Base-by-base conservation (phyloP, 495 filamentous ascomycete species). In the Chaetomium tenue region DNA sequence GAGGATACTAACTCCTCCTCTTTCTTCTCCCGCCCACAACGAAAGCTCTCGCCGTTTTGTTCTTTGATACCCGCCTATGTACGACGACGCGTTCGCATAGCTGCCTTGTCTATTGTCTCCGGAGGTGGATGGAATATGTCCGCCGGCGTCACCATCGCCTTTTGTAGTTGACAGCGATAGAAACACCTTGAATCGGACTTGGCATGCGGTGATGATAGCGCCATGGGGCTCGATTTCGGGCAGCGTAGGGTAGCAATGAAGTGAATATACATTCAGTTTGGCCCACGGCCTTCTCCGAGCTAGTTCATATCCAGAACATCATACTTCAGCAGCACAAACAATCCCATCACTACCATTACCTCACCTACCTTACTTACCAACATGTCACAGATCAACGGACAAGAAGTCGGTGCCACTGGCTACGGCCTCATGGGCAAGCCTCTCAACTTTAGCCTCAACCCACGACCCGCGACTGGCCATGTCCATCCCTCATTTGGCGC, bases 401-500 rank as follows among this genome's bases (percentile, higher is more conserved):
- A 81, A 59, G 70, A 80, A 66, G 74, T 86, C 55, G 85, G 85
- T 23, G 71, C 76, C n/a, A 85, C 75, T 16, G 85, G 85, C 50
- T 86, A 77, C 64, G 85, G 85, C 63, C 68, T 88, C 57, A 88
- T 87, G 85, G 83, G 79, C 75, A 26, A 30, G 28, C 23, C 33
- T 48, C 22, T 33, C 22, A 30, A 3, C 28, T 18, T 20, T 51
- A 7, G 25, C 51, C n/a, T 60, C 37, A 9, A 11, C 20, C 25
- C 25, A 23, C 22, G 23, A 39, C 20, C 1, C 8, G 15, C n/a
- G 40, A 39, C 63, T 52, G 33, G 51, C 46, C 6, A 5, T 9
- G 13, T n/a, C 9, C 66, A 89, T 87, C 90, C 69, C 79, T 93
- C 66, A 94, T 91, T 52, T 93, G 89, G 90, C 80, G 86, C n/a